Evolutionary conservation across 768 basidiomycete species (phyloP), one percentile per base, ranked within the genome.

Genomic region (Pholiota conissans): DNA sequence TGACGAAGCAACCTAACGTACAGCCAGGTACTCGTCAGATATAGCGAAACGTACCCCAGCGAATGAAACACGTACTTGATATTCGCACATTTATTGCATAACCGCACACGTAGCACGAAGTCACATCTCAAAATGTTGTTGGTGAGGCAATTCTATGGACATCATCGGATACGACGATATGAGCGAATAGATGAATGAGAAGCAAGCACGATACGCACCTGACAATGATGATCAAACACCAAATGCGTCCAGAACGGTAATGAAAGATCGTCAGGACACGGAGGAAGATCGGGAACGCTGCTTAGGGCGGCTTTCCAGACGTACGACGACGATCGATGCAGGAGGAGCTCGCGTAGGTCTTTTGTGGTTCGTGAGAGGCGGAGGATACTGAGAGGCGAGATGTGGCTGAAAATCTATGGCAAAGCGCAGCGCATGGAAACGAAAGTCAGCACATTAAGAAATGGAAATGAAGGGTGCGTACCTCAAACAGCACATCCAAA

Each of bases 1-100:
- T 57, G 52, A 1, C 49, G 48, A 5, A 60, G 51, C 35, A 61
- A 22, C 18, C 49, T 60, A 28, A 10, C 14, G 22, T 5, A 5
- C 8, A n/a, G n/a, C n/a, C n/a, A n/a, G n/a, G n/a, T n/a, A n/a
- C n/a, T n/a, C n/a, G n/a, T n/a, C n/a, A n/a, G n/a, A n/a, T n/a
- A n/a, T n/a, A n/a, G n/a, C n/a, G n/a, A n/a, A n/a, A n/a, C n/a
- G n/a, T n/a, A n/a, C n/a, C n/a, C n/a, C n/a, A n/a, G n/a, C n/a
- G n/a, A n/a, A n/a, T n/a, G n/a, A n/a, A n/a, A n/a, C n/a, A n/a
- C 67, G 16, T 56, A 64, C 69, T 61, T 56, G n/a, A 24, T 48
- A 46, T 69, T 72, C 7, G 58, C 48, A 45, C 71, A 73, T 48
- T 53, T 53, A 28, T 57, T 59, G 54, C 70, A 71, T 2, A 66